phyloP scores from a whole-genome alignment of 106 monocot species.

The Acorus gramineus region DNA sequence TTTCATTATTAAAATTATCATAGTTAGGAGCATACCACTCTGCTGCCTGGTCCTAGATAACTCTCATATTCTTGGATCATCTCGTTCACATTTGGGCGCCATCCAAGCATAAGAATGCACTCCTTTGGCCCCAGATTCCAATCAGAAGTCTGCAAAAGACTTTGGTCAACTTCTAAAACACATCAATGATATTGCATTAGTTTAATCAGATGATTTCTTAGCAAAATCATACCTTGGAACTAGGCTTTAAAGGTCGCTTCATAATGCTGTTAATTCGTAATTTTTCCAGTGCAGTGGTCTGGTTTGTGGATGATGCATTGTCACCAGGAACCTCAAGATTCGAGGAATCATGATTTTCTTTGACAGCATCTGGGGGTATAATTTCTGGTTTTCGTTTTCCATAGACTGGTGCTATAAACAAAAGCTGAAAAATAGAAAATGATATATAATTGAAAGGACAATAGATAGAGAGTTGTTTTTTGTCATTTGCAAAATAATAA shows the following conservation, averaged over 20 bases:
- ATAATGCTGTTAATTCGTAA: slow-evolving; percentile 45
- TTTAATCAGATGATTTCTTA: not conserved
- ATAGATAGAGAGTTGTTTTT: not conserved
- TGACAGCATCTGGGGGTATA: slow-evolving; percentile 24
- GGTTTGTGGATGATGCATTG: slow-evolving; percentile 9
- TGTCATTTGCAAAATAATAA: too few species aligned
- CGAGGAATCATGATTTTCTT: slow-evolving; percentile 10
- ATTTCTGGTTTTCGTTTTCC: slow-evolving; percentile 39
- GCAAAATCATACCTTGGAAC: slow-evolving; percentile 55
- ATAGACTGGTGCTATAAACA: slow-evolving; percentile 71
- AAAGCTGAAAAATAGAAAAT: slow-evolving; percentile 38
- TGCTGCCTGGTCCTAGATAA: slow-evolving; percentile 97
- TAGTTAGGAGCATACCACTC: slow-evolving; percentile 41
- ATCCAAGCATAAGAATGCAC: slow-evolving; percentile 82
- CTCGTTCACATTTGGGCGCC: slow-evolving; percentile 73
- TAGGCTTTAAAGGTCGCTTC: slow-evolving; percentile 69
- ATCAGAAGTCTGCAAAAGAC: slow-evolving; percentile 53
- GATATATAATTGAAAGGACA: not conserved
- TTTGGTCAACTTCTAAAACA: not conserved
- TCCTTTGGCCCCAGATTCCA: slow-evolving; percentile 75
- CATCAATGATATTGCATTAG: not conserved
- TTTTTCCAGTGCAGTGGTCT: slow-evolving; percentile 30
- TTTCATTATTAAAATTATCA: not conserved
- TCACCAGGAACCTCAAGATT: slow-evolving; percentile 4
- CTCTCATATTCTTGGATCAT: slow-evolving; percentile 94